Evolutionary conservation across 2,329 filamentous ascomycete genomes (phyloP).

Genomic region (Clarireedia homoeocarpa): DNA sequence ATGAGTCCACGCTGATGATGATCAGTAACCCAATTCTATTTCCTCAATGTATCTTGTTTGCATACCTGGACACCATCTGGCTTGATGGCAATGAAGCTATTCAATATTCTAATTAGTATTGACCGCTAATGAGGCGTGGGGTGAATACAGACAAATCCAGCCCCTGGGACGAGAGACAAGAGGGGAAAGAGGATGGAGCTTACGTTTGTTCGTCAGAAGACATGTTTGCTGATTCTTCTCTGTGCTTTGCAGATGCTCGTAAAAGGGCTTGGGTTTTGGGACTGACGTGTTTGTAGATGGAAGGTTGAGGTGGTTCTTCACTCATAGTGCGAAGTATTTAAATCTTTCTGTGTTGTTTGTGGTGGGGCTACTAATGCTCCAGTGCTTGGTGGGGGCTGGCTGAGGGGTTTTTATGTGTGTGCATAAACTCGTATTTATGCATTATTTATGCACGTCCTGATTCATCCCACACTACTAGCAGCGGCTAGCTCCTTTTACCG

Average conservation of each 20-base stretch:
- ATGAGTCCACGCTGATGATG: slow-evolving; percentile 78
- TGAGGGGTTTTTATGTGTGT: not conserved
- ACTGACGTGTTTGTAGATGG: slow-evolving; percentile 38
- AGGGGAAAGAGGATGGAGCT: slow-evolving; percentile 8
- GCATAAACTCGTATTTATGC: not conserved
- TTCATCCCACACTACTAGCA: not conserved
- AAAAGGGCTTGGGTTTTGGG: slow-evolving; percentile 39
- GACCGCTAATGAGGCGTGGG: slow-evolving; percentile 19
- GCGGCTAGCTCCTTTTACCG: not conserved
- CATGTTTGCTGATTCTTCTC: slow-evolving; percentile 41
- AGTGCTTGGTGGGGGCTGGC: not conserved
- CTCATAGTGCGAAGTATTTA: slow-evolving; percentile 14
- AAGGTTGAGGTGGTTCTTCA: slow-evolving; percentile 25
- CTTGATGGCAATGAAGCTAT: slow-evolving; percentile 99
- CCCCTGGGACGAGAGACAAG: not conserved
- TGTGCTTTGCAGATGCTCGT: slow-evolving; percentile 29
- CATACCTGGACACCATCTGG: slow-evolving; percentile 97
- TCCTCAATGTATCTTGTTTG: not conserved
- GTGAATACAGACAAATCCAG: not conserved
- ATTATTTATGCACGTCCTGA: not conserved
- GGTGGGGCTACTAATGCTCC: slow-evolving; percentile 6
- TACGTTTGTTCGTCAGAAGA: slow-evolving; percentile 73
- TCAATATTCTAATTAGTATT: slow-evolving; percentile 22
- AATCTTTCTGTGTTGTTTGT: slow-evolving; percentile 15
- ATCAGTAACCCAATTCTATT: slow-evolving; percentile 13